Evolutionary conservation across 257 asterid genomes (phyloP).

Genomic region (Ilex aquifolium): DNA sequence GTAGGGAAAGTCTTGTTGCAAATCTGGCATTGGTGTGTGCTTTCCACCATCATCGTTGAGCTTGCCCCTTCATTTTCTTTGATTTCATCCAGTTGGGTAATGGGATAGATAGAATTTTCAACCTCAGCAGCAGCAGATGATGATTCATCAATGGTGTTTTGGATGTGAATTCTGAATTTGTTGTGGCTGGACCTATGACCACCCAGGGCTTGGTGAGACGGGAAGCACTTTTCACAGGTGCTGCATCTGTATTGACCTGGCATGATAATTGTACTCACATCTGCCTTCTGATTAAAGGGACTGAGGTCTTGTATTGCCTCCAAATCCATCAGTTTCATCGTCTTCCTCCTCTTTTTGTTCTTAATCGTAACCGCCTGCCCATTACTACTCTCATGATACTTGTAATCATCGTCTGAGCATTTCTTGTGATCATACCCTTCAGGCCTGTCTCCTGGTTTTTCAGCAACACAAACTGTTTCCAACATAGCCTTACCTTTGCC

Average conservation of each 20-base stretch:
- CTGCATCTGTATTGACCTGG: slow-evolving; percentile 29
- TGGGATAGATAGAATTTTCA: neutral
- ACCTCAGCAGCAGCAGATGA: slow-evolving; percentile 8
- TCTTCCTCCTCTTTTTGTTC: slow-evolving; percentile 36
- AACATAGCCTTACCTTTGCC: too few relatives aligned
- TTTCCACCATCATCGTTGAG: slow-evolving; percentile 9
- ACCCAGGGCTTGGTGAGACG: slow-evolving; percentile 39
- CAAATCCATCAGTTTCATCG: slow-evolving; percentile 27
- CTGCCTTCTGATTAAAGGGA: neutral
- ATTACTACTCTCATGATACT: neutral
- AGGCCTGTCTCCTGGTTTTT: too few relatives aligned
- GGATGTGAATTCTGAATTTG: slow-evolving; percentile 20
- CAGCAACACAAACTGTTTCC: too few relatives aligned
- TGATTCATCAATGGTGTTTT: slow-evolving; percentile 12
- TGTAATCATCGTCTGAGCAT: neutral
- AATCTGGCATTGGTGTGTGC: neutral
- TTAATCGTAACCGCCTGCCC: neutral
- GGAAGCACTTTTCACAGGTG: slow-evolving; percentile 25
- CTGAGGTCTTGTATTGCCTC: slow-evolving; percentile 12
- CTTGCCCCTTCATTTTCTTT: slow-evolving; percentile 18
- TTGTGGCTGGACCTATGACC: slow-evolving; percentile 47
- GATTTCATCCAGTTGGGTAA: neutral
- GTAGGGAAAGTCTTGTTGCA: slow-evolving; percentile 11
- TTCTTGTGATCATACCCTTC: neutral
- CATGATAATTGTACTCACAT: neutral